Conservation (phyloP, 1,139 yeast species). For the Suhomyces chickasaworum region DNA sequence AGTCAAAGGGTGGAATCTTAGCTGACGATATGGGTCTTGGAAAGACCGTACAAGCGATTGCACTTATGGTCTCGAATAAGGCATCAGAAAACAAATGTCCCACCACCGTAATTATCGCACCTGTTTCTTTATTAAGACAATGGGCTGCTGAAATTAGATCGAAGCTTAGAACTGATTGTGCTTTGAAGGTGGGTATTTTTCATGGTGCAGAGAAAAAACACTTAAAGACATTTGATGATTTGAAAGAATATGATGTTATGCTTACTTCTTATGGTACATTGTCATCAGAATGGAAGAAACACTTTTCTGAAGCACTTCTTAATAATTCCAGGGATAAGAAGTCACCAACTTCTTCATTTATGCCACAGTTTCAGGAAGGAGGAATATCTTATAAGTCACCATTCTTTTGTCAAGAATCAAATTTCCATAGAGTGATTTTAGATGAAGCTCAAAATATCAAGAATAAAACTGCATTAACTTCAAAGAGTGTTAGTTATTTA, state of each 20-base stretch:
- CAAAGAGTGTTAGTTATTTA: constrained; percentile 66
- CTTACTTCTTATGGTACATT: constrained; percentile 78
- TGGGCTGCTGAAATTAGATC: constrained; percentile 79
- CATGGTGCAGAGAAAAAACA: constrained; percentile 56
- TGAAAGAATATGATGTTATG: constrained; percentile 67
- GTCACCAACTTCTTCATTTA: constrained; percentile 20
- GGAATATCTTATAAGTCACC: constrained; percentile 62
- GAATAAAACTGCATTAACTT: constrained; percentile 65
- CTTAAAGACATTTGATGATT: constrained; percentile 42
- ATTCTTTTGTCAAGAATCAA: constrained; percentile 57
- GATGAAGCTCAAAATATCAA: constrained; percentile 94
- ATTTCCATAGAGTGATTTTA: constrained; percentile 67
- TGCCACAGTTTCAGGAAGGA: constrained; percentile 45
- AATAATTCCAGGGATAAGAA: constrained; percentile 9
- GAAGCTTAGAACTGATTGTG: constrained; percentile 53
- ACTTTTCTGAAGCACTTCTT: constrained; percentile 43
- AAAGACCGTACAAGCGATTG: constrained; percentile 81
- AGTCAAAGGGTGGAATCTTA: constrained; percentile 70
- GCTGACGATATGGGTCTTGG: constrained; percentile 98
- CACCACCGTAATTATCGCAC: constrained; percentile 79
- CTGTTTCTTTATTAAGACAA: constrained; percentile 79
- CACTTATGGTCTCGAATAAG: constrained; percentile 62
- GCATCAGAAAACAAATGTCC: constrained; percentile 39
- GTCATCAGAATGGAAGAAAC: constrained; percentile 68
- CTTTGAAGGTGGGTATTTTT: constrained; percentile 55